phyloP scores from a whole-genome alignment of 768 basidiomycete genomes.

The Phanerochaete sordida region DNA sequence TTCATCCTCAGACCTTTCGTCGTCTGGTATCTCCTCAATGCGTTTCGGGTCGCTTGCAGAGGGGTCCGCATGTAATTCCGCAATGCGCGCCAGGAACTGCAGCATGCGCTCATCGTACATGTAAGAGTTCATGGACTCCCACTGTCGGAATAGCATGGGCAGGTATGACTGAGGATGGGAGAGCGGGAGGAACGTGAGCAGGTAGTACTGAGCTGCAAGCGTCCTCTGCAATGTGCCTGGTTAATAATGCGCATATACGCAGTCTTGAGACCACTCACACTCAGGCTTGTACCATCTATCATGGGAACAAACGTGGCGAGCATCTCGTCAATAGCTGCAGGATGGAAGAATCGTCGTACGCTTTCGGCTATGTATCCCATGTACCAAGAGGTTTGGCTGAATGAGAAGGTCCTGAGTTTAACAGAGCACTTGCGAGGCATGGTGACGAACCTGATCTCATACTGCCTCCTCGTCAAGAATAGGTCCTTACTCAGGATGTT shows the following conservation, averaged over 20 bases:
- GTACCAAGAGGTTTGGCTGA: constrained; percentile 71
- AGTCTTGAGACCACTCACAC: constrained; percentile 43
- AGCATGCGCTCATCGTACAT: constrained; percentile 89
- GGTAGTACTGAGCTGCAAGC: constrained; percentile 80
- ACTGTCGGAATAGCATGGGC: constrained; percentile 79
- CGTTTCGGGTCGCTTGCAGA: constrained; percentile 69
- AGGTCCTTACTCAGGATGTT: constrained; percentile 68
- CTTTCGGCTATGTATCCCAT: constrained; percentile 70
- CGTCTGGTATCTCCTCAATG: constrained; percentile 65
- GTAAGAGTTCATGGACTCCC: constrained; percentile 88
- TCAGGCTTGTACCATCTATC: constrained; percentile 69
- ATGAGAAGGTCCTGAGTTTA: not conserved
- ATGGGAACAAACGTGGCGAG: constrained; percentile 79
- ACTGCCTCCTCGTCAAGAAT: constrained; percentile 73
- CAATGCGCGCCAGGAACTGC: constrained; percentile 72
- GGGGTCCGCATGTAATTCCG: constrained; percentile 80
- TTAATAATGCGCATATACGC: not conserved
- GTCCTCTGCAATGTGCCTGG: constrained; percentile 45
- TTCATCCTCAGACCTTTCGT: constrained; percentile 62
- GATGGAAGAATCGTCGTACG: constrained; percentile 83
- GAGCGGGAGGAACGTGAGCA: constrained; percentile 82
- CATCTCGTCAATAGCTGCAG: constrained; percentile 84
- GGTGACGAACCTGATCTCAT: constrained; percentile 66
- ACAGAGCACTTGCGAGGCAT: not conserved
- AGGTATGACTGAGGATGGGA: constrained; percentile 83